Evolutionary conservation across 345 rosid genomes (phyloP), one percentile per base, ranked within the genome.

Genomic region (Odontarrhena argentea): DNA sequence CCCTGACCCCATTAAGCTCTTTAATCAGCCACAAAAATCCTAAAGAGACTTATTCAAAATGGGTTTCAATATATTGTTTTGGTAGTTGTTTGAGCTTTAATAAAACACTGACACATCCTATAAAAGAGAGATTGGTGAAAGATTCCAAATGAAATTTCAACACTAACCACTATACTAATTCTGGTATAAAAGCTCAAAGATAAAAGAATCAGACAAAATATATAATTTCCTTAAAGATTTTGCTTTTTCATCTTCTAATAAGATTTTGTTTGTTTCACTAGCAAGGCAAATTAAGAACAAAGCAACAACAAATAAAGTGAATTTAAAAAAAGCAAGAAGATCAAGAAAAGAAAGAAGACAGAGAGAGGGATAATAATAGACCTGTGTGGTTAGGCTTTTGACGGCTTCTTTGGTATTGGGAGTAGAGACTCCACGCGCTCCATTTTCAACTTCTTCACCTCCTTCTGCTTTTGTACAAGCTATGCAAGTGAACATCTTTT

Each of bases 321-420:
- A 63, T n/a, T n/a, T n/a, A 67, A 37, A 25, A 46, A 65, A 36
- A 65, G 65, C 48, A 36, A 13, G 50, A 63, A 46, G 58, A 60
- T 54, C 63, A 54, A 45, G 40, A 18, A 54, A 46, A 11, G 65
- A 55, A 54, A 65, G 73, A 61, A 74, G 70, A 55, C 11, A 49
- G 67, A 32, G 40, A 24, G 62, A 37, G n/a, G n/a, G 61, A 63
- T 25, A 49, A 18, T 18, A 58, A 64, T 56, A 64, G 52, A 94
- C 99, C 97, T 94, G 99, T 34, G 92, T 65, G 55, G 99, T 94
- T 60, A 94, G 88, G 97, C 96, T 88, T 82, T 88, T 94, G 90
- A 91, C 99, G 85, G 99, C 89, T 77, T 94, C 99, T 78, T 86
- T 94, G 12, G 95, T 78, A 68, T 74, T 87, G 25, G 96, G 94